Evolutionary conservation across 768 basidiomycete species (phyloP).

Genomic region (Dioszegia crocea): DNA sequence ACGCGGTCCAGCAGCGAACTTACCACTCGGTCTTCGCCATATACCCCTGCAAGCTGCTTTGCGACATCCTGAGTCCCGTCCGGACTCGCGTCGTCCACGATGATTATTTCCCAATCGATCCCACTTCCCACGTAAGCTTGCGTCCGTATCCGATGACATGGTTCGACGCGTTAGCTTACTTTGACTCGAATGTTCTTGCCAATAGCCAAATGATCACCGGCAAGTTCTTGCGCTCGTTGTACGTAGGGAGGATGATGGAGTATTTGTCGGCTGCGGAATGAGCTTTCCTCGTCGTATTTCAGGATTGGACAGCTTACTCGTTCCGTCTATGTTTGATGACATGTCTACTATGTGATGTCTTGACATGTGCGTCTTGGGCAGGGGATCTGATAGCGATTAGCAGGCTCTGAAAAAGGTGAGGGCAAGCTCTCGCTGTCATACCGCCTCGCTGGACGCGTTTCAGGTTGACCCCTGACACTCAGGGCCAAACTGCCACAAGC

Average conservation of each 20-base stretch:
- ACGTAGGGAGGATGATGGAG: conserved; percentile 87
- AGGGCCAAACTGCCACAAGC: background rate
- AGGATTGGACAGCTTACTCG: background rate
- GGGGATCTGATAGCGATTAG: too few species aligned
- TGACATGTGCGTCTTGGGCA: conserved; percentile 5
- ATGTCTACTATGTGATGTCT: conserved; percentile 11
- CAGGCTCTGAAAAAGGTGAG: too few species aligned
- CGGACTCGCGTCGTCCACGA: conserved; percentile 88
- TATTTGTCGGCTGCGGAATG: conserved; percentile 57
- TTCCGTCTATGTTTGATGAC: background rate
- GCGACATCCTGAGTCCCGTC: conserved; percentile 91
- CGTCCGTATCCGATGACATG: background rate
- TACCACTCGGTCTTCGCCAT: conserved; percentile 81
- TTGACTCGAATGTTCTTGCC: conserved; percentile 67
- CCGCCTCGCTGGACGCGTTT: background rate
- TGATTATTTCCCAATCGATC: conserved; percentile 78
- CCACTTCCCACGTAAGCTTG: conserved; percentile 52
- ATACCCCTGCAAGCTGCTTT: conserved; percentile 66
- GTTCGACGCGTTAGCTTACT: conserved; percentile 55
- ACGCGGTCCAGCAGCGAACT: conserved; percentile 31
- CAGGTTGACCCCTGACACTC: background rate
- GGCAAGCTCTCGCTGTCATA: too few species aligned
- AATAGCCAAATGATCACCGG: conserved; percentile 84
- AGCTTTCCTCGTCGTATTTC: background rate
- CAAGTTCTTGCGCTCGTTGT: conserved; percentile 88